Base-by-base conservation (phyloP, 345 rosid species). In the Ceriops decandra region DNA sequence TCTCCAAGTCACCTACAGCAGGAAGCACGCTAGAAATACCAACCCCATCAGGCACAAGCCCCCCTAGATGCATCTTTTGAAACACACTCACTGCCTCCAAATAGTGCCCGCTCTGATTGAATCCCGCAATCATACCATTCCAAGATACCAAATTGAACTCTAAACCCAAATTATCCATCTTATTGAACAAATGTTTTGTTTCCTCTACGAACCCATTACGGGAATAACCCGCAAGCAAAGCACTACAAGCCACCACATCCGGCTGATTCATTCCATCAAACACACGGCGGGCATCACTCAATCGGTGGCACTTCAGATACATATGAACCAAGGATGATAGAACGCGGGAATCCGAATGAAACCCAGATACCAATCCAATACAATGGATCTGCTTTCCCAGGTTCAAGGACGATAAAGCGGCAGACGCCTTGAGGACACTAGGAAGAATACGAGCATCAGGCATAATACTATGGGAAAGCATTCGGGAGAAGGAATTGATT, bases 121-220 rank as follows among this genome's bases (percentile, higher is more conserved):
- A 84, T 65, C 92, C 92, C 7, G 86, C 62, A 87, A 87, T 82
- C 80, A 87, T 76, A 26, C 88, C 90, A 77, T 87, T 87, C 90
- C 92, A 87, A 38, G 92, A 75, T 27, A 87, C 83, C 30, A 72
- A 67, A 77, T 85, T 87, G 3, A 82, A 74, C 20, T 73, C 82
- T 60, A 84, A 22, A 58, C 86, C 82, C 0, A 21, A 73, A 0
- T 67, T 62, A 59, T 62, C 63, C 80, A 79, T 84, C 72, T 60
- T 73, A 68, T 64, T 49, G 51, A 87, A 64, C 15, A 85, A 60
- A 64, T 74, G 38, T 54, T 63, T 77, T 17, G 82, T 77, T 76
- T 87, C 90, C 28, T 76, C 52, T 13, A 84, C 36, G 4, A 60
- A 70, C 21, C 90, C 92, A 59, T 70, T 80, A 53, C 83, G 69